phyloP scores from a whole-genome alignment of 2,329 filamentous ascomycete species.

The Botryotinia calthae region DNA sequence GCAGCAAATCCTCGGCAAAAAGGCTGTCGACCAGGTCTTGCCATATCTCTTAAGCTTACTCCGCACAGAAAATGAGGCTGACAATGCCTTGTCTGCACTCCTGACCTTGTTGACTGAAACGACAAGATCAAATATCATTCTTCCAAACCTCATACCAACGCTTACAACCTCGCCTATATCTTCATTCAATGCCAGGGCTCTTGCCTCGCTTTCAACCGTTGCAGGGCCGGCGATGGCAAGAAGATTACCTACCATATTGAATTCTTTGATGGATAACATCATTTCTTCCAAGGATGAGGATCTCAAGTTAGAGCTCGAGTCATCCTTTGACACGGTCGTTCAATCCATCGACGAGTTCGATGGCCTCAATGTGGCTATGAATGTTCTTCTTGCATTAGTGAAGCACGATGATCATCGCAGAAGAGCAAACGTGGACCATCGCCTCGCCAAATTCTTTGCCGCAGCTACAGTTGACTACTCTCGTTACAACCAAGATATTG shows the following conservation, averaged over 20 bases:
- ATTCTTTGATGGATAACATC: conserved; percentile 90
- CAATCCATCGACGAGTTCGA: conserved; percentile 94
- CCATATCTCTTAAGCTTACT: conserved; percentile 89
- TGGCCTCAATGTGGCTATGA: conserved; percentile 94
- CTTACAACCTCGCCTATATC: conserved; percentile 87
- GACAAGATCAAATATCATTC: conserved; percentile 90
- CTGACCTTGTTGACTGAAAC: conserved; percentile 92
- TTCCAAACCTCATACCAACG: conserved; percentile 93
- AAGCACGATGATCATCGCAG: conserved; percentile 92
- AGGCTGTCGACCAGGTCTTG: conserved; percentile 89
- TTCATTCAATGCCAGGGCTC: conserved; percentile 88
- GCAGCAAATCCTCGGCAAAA: conserved; percentile 91
- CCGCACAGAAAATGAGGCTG: conserved; percentile 78
- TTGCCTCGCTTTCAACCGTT: conserved; percentile 90
- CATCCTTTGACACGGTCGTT: conserved; percentile 84
- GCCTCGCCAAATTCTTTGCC: conserved; percentile 84
- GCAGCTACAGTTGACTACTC: conserved; percentile 83
- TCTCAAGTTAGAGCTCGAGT: conserved; percentile 69
- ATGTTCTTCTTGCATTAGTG: conserved; percentile 78
- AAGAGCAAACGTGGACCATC: conserved; percentile 72
- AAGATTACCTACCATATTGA: conserved; percentile 84
- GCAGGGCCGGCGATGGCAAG: conserved; percentile 89
- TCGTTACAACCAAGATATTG: conserved; percentile 92
- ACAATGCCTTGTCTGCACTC: conserved; percentile 88
- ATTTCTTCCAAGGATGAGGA: conserved; percentile 72